These are phyloP conservation scores for Umbelopsis isabellina DNA, from an alignment of 192 early-diverging fungal species.

Conservation along the genomic window DNA sequence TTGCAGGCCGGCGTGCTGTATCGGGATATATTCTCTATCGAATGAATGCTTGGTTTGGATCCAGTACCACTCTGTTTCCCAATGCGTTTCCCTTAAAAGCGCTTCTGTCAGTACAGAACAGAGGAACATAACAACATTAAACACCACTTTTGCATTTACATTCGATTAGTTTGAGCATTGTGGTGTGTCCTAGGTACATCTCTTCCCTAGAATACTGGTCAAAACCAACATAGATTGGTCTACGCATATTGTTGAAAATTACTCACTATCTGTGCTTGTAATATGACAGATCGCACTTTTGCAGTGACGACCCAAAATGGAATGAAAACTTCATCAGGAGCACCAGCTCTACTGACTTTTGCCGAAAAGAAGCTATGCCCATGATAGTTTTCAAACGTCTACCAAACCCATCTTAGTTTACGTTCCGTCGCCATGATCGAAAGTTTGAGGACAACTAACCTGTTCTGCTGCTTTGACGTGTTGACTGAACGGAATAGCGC, in stretches of 20 bases:
- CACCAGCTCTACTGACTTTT: slow-evolving; percentile 35
- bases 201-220: slow-evolving; percentile 39
- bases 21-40: slow-evolving; percentile 33
- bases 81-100: slow-evolving; percentile 35
- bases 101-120: not conserved
- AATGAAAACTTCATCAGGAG: slow-evolving; percentile 50
- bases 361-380: slow-evolving; percentile 59
- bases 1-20: slow-evolving; percentile 45
- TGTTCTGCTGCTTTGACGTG: slow-evolving; percentile 53
- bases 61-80: slow-evolving; percentile 53
- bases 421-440: not conserved
- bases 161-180: slow-evolving; percentile 47
- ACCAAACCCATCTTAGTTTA: not conserved
- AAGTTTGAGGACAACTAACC: slow-evolving; percentile 21
- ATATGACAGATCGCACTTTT: slow-evolving; percentile 44
- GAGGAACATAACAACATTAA: not conserved
- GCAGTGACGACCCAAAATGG: slow-evolving; percentile 58
- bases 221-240: not conserved
- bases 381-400: slow-evolving; percentile 55
- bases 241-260: not conserved
- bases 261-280: slow-evolving; percentile 51
- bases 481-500: slow-evolving; percentile 49
- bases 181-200: slow-evolving; percentile 44
- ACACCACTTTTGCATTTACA: not conserved
- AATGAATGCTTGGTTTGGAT: slow-evolving; percentile 42